Evolutionary conservation across 2,329 filamentous ascomycete species (phyloP), one percentile per base, ranked within the genome.

Genomic region (Penicillium sp.): DNA sequence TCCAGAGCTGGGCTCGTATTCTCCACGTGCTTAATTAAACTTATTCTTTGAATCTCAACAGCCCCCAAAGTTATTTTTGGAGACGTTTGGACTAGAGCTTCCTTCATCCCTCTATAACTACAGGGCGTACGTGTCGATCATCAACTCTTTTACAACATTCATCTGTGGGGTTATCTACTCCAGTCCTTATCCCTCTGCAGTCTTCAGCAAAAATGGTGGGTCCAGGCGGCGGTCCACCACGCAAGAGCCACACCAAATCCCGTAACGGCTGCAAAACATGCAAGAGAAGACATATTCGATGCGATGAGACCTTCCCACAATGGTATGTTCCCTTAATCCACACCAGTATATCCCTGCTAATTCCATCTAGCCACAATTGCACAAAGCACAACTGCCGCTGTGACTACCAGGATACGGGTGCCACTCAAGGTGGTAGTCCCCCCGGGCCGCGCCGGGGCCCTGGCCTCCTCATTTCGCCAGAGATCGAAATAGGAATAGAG

Each of bases 301-400:
- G 94, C 78, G 94, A 99, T 72, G 94, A 99, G 76, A 96, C 86
- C 66, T 97, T 96, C 70, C 94, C 94, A 50, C 94, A 99, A 84
- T 99, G 93, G 92, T 96, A 81, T 68, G 83, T 75, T 42, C 40
- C 40, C 46, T 39, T 53, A 64, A 75, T 58, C 72, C 5, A 4
- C 14, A 16, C 2, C 31, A 35, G 14, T 47, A 42, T 53, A 8
- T 40, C 29, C n/a, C 3, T 34, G 58, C 61, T 66, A 49, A 67
- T 31, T 32, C 24, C 39, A 26, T 58, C 18, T 69, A 96, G 92
- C 79, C 91, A 91, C 70, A 99, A 99, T 77, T 99, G 94, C 78
- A 97, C 93, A 60, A 99, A 97, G 79, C 94, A 99, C 79, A 96
- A 97, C 79, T 94, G 95, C 68, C 89, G 92, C 69, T 99, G 94